Conservation (phyloP, 2,329 filamentous ascomycete species). For the Didymella pomorum region DNA sequence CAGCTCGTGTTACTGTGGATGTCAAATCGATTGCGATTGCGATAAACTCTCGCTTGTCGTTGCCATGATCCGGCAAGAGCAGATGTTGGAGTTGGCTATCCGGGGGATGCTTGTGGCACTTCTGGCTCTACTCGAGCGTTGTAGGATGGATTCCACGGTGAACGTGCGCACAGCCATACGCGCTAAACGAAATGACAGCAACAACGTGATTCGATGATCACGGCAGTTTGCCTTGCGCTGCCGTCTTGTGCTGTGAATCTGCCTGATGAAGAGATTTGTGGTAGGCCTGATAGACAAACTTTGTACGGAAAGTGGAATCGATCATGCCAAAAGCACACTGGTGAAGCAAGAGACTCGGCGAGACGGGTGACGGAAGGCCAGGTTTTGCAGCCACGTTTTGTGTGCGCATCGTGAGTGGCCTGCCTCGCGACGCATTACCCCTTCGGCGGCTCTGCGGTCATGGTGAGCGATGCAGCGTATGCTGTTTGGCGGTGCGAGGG, state of each 20-base stretch:
- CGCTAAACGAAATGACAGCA: conserved; percentile 38
- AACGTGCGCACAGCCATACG: conserved; percentile 41
- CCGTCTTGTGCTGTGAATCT: conserved; percentile 26
- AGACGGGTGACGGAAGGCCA: conserved; percentile 11
- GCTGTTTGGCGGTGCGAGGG: conserved; percentile 4
- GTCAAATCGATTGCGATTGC: conserved; percentile 17
- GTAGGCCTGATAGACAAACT: conserved; percentile 23
- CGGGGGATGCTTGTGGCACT: conserved; percentile 7
- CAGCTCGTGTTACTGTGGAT: conserved; percentile 33
- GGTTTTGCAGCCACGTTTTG: conserved; percentile 11
- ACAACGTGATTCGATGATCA: conserved; percentile 24
- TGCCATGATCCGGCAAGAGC: neutral
- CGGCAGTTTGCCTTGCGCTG: conserved; percentile 31
- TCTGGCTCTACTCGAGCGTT: conserved; percentile 22
- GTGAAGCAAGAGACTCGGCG: conserved; percentile 29
- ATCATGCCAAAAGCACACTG: conserved; percentile 24
- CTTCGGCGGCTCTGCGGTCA: conserved; percentile 14
- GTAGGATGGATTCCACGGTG: conserved; percentile 22
- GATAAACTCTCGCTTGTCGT: neutral
- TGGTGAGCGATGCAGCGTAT: conserved; percentile 9
- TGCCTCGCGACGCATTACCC: conserved; percentile 1
- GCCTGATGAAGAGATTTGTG: conserved; percentile 31
- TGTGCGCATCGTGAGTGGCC: conserved; percentile 4
- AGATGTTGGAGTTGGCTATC: neutral
- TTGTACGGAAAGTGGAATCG: conserved; percentile 18